Conservation (phyloP, 2,329 filamentous ascomycete species). For the Venturia oleaginea region DNA sequence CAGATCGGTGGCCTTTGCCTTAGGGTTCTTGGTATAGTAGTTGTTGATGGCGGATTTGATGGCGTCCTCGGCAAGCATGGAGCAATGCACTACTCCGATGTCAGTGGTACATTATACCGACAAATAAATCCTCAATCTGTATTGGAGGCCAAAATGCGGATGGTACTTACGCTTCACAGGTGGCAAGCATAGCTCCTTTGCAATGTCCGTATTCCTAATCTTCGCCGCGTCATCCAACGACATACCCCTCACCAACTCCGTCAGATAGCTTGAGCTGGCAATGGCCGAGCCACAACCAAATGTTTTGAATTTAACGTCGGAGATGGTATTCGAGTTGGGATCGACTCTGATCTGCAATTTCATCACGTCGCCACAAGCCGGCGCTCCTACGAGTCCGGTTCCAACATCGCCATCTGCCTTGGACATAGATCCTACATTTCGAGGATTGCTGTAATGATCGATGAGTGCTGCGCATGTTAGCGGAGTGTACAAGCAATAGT, state of each 20-base stretch:
- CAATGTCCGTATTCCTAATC: conserved; percentile 96
- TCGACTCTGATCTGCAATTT: conserved; percentile 91
- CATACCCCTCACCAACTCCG: conserved; percentile 92
- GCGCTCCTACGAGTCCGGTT: conserved; percentile 84
- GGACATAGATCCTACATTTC: conserved; percentile 69
- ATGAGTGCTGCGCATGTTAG: conserved; percentile 45
- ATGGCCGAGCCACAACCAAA: conserved; percentile 94
- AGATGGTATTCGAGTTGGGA: conserved; percentile 76
- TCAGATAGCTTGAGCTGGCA: conserved; percentile 88
- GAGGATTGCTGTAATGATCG: conserved; percentile 73
- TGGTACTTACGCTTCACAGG: conserved; percentile 69
- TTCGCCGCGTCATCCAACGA: conserved; percentile 85
- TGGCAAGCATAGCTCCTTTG: conserved; percentile 84
- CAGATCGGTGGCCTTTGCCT: conserved; percentile 63
- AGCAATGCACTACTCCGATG: conserved; percentile 62
- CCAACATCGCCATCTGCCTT: conserved; percentile 78
- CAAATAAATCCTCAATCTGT: not conserved
- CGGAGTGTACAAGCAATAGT: conserved; percentile 17
- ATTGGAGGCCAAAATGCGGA: not conserved
- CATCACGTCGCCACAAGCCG: conserved; percentile 88
- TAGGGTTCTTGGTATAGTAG: conserved; percentile 86
- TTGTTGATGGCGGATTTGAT: conserved; percentile 88
- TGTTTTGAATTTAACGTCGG: conserved; percentile 96
- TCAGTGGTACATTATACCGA: conserved; percentile 5
- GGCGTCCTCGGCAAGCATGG: conserved; percentile 84